Evolutionary conservation across 345 rosid species (phyloP).

Genomic region (Limnanthes douglasii): DNA sequence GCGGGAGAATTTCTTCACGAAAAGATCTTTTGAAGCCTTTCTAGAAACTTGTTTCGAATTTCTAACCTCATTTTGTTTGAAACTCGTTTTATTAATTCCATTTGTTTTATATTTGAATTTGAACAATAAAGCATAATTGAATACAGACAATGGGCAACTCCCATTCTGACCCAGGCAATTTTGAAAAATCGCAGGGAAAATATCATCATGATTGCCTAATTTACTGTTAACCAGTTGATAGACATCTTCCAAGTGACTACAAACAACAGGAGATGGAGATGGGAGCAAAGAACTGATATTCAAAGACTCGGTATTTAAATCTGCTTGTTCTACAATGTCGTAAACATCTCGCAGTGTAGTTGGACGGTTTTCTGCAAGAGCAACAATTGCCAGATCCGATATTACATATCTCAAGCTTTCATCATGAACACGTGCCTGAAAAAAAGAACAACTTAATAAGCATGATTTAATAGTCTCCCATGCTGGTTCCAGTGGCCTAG

Average conservation of each 20-base stretch:
- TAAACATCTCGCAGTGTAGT: slow-evolving; percentile 26
- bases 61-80: slow-evolving; percentile 39
- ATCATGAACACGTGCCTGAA: slow-evolving; percentile 87
- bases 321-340: slow-evolving; percentile 41
- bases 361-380: slow-evolving; percentile 41
- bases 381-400: slow-evolving; percentile 68
- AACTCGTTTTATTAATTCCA: slow-evolving; percentile 14
- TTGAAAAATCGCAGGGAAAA: slow-evolving; percentile 33
- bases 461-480: no score
- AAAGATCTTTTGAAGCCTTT: slow-evolving; percentile 66
- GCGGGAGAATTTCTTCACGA: slow-evolving; percentile 90
- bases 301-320: slow-evolving; percentile 26
- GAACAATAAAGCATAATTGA: slow-evolving; percentile 54
- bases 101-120: slow-evolving; percentile 28
- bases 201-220: slow-evolving; percentile 22
- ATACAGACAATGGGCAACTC: slow-evolving; percentile 53
- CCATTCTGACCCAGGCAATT: slow-evolving; percentile 68
- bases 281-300: slow-evolving; percentile 25
- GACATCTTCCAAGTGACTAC: slow-evolving; percentile 55
- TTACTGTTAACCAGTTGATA: slow-evolving; percentile 25
- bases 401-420: slow-evolving; percentile 75
- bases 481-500: no score
- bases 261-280: slow-evolving; percentile 51
- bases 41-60: slow-evolving; percentile 35
- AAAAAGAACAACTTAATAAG: background rate